These are phyloP conservation scores for Lycium barbarum DNA, from an alignment of 257 asterid species.

Conservation along the genomic window DNA sequence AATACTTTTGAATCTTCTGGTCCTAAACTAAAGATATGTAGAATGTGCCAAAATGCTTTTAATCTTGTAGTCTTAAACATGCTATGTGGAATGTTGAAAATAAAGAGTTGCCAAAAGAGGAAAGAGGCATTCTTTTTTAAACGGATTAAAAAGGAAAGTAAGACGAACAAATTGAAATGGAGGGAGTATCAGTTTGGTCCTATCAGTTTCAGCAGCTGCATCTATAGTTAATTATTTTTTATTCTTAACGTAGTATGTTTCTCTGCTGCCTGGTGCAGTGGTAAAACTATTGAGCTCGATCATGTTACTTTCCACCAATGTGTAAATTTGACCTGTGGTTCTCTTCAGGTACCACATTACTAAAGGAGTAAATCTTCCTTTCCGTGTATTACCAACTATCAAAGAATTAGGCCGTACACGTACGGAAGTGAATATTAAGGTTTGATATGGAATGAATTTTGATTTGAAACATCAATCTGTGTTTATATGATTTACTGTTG, in stretches of 20 bases:
- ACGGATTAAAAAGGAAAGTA: no score
- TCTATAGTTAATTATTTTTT: not conserved
- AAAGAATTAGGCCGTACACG: slow-evolving; percentile 99
- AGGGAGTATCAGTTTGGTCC: not conserved
- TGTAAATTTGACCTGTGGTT: slow-evolving; percentile 67
- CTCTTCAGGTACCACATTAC: slow-evolving; percentile 86
- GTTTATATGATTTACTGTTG: no score
- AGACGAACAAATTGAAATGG: no score
- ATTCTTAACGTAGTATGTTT: not conserved
- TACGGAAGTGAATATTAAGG: slow-evolving; percentile 99
- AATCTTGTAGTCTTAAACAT: no score
- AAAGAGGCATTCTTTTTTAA: no score
- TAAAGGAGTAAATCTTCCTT: slow-evolving; percentile 99
- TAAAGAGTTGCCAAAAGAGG: no score
- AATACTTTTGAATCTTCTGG: no score
- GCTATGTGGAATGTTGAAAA: no score
- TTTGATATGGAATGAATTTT: slow-evolving; percentile 42
- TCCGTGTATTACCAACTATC: slow-evolving; percentile 95
- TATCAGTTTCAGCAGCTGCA: slow-evolving; percentile 11
- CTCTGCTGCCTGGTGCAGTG: slow-evolving; percentile 57
- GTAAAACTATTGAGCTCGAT: slow-evolving; percentile 99
- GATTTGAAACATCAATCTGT: no score
- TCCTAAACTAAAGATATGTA: no score
- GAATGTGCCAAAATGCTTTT: no score
- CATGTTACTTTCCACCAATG: slow-evolving; percentile 99